phyloP scores from a whole-genome alignment of 257 asterid genomes.

The Plantago major region DNA sequence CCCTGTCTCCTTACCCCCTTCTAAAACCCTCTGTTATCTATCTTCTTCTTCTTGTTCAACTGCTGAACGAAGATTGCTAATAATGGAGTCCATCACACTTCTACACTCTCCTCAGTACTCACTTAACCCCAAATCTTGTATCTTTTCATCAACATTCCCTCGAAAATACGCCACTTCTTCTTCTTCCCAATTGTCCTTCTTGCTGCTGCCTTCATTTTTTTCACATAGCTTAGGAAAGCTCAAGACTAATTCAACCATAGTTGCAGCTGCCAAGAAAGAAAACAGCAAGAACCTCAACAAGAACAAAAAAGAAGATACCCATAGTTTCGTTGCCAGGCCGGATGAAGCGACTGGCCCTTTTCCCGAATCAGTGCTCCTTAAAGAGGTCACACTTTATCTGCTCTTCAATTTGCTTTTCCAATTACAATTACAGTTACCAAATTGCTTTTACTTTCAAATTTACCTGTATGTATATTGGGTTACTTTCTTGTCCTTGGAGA shows the following conservation, averaged over 20 bases:
- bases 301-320: slow-evolving; percentile 44
- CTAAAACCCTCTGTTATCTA: slow-evolving; percentile 20
- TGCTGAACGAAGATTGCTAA: too few species aligned
- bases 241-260: slow-evolving; percentile 26
- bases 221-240: slow-evolving; percentile 29
- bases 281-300: slow-evolving; percentile 16
- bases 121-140: slow-evolving; percentile 4
- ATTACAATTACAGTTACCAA: too few species aligned
- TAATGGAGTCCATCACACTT: slow-evolving; percentile 23
- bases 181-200: slow-evolving; percentile 27
- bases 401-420: too few species aligned
- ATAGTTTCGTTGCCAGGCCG: slow-evolving; percentile 61
- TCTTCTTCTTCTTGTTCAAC: slow-evolving; percentile 13
- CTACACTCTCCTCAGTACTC: slow-evolving; percentile 24
- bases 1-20: slow-evolving; percentile 15
- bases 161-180: slow-evolving; percentile 22
- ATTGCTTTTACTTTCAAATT: too few species aligned
- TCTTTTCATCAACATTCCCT: neutral
- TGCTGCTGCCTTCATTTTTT: slow-evolving; percentile 21
- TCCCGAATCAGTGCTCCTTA: slow-evolving; percentile 83
- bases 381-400: slow-evolving; percentile 39
- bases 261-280: slow-evolving; percentile 50
- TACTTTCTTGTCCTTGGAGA: neutral
- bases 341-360: slow-evolving; percentile 86
- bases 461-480: too few species aligned